phyloP scores from a whole-genome alignment of 2,329 filamentous ascomycete genomes.

The Fonsecaea multimorphosa region DNA sequence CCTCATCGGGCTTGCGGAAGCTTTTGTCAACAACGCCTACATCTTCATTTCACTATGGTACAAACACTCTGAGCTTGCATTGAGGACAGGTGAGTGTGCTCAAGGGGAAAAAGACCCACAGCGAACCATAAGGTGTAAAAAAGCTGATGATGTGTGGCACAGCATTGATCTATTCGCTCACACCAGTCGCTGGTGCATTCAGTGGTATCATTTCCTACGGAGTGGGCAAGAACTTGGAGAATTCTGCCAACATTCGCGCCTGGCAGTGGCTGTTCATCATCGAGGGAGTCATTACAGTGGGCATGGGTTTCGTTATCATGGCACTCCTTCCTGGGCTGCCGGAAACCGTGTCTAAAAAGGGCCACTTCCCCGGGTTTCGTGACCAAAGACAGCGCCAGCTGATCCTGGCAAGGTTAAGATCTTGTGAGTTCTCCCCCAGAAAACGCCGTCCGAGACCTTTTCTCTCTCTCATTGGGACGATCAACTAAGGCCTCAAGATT shows the following conservation, averaged over 20 bases:
- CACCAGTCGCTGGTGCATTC: constrained; percentile 71
- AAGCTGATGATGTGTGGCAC: constrained; percentile 56
- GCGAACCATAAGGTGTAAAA: background rate
- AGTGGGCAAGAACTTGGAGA: constrained; percentile 66
- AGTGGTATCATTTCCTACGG: constrained; percentile 69
- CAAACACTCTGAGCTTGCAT: constrained; percentile 12
- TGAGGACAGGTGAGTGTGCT: constrained; percentile 13
- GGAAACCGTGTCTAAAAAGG: constrained; percentile 12
- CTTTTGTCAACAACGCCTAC: constrained; percentile 12
- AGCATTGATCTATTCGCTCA: constrained; percentile 46
- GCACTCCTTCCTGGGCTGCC: constrained; percentile 65
- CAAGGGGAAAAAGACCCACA: too few species aligned
- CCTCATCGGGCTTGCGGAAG: constrained; percentile 23
- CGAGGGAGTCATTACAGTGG: constrained; percentile 17
- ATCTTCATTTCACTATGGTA: constrained; percentile 25
- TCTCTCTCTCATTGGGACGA: too few species aligned
- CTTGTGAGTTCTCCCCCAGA: background rate
- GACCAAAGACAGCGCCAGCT: constrained; percentile 4
- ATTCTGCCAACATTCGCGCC: constrained; percentile 70
- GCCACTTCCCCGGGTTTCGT: constrained; percentile 10
- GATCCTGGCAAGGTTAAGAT: background rate
- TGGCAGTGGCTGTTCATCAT: constrained; percentile 68
- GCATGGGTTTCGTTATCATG: constrained; percentile 59
- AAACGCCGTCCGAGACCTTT: too few species aligned
- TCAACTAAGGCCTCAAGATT: background rate